Evolutionary conservation across 208 protist species (phyloP), one percentile per base, ranked within the genome.

Genomic region (Wallacemonas sp.): DNA sequence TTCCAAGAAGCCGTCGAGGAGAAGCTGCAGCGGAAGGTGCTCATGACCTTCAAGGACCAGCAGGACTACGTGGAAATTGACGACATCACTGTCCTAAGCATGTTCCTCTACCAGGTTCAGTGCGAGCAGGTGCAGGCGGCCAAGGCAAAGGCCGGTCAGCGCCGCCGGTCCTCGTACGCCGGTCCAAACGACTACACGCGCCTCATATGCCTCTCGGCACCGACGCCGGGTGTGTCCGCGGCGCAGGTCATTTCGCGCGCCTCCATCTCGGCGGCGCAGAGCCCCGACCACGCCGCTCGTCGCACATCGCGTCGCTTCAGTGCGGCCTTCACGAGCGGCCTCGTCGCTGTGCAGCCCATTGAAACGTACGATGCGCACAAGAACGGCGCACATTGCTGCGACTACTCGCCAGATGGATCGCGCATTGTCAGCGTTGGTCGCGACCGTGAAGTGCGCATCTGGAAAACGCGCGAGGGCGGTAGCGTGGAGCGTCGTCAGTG

Each of bases 291-390:
- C 19, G 45, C 45, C 22, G 45, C 54, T 12, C 37, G 32, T 9
- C 32, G 32, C 30, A 45, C 54, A 27, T 32, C 36, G 8, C 37
- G 32, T 19, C 36, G 32, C 8, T 30, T 41, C 36, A 41, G 54
- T 9, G 37, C 54, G 8, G 36, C 54, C 36, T 45, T 36, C 37
- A 12, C 32, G 32, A 58, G 52, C 52, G 33, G 45, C 19, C 45
- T 33, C 30, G 52, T 39, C 5, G 32, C 33, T 19, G 39, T 39
- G 15, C 30, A 57, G 46, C 29, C 24, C 15, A 24, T 72, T 32
- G 26, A 38, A 15, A 74, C 68, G 36, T 74, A 60, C 44, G 24
- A 61, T 19, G 68, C 44, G 37, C 68, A 74, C 66, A 41, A 54
- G 30, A 66, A 44, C 38, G 44, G 64, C 5, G 68, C 71, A 29